These are phyloP conservation scores for Camellia japonica DNA, from an alignment of 148 eudicot genomes.

Conservation along the genomic window DNA sequence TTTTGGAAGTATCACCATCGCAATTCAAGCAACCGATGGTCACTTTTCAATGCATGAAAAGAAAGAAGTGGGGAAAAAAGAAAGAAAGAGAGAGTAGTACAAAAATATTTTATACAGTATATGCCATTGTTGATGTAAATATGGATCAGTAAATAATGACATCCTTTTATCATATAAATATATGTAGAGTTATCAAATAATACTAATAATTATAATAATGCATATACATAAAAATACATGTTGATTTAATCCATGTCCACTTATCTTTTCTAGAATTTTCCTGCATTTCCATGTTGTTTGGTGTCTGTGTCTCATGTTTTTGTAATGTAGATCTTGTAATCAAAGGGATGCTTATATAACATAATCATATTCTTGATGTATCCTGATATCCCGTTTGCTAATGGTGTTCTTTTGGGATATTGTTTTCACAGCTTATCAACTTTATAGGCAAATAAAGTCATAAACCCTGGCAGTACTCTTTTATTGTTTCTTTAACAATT, in stretches of 20 bases:
- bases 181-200: not conserved
- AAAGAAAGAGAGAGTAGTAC: not conserved
- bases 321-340: not conserved
- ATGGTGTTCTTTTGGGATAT: not conserved
- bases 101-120: not conserved
- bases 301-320: not conserved
- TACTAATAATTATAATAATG: not conserved
- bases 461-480: not conserved
- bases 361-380: not conserved
- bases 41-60: not conserved
- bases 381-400: not conserved
- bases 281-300: not conserved
- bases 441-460: not conserved
- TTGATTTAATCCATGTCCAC: not conserved
- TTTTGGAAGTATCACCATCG: not conserved
- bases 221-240: not conserved
- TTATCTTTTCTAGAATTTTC: not conserved
- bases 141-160: not conserved
- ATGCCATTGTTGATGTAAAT: not conserved
- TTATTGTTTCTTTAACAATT: not conserved
- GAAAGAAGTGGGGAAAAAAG: not conserved
- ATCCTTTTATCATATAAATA: not conserved
- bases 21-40: not conserved
- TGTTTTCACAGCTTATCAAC: not conserved
- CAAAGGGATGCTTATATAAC: not conserved